Percentiles rank a stretch among this genome's conserved stretches.
These are phyloP conservation scores for Zygosaccharomyces kombuchaensis DNA, from an alignment of 805 yeast genomes.

Conservation along the genomic window DNA sequence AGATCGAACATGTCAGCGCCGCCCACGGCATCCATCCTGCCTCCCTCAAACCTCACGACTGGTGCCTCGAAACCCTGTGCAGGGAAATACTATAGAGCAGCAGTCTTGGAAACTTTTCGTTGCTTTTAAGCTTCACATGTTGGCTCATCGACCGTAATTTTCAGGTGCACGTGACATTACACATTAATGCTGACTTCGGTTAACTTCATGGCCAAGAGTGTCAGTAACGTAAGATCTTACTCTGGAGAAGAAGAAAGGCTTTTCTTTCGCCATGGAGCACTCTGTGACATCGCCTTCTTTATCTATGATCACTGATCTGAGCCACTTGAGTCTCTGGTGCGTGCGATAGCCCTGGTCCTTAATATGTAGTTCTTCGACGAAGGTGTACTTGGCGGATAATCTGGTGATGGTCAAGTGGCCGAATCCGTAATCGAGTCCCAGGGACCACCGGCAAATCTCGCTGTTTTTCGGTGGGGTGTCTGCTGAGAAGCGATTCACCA, in stretches of 20 bases:
- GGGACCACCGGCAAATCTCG: slow-evolving; percentile 52
- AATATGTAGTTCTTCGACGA: slow-evolving; percentile 60
- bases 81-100: background rate
- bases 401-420: slow-evolving; percentile 54
- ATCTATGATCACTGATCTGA: slow-evolving; percentile 53
- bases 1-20: slow-evolving; percentile 17
- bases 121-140: slow-evolving; percentile 13
- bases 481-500: slow-evolving; percentile 52
- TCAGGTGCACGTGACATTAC: background rate
- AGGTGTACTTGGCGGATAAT: slow-evolving; percentile 54
- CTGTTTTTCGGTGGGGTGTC: slow-evolving; percentile 36
- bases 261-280: slow-evolving; percentile 65
- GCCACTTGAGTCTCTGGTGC: slow-evolving; percentile 74
- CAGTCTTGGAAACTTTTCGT: background rate
- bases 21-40: slow-evolving; percentile 7
- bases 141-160: background rate
- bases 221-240: slow-evolving; percentile 39
- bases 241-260: slow-evolving; percentile 70
- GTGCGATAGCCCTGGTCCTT: slow-evolving; percentile 55
- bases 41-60: background rate
- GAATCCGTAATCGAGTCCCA: slow-evolving; percentile 47
- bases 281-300: slow-evolving; percentile 51
- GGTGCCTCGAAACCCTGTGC: background rate
- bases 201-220: background rate
- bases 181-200: background rate